Percentiles rank a stretch among this genome's conserved stretches.
phyloP scores from a whole-genome alignment of 495 filamentous ascomycete genomes.

The Podospora anserina region DNA sequence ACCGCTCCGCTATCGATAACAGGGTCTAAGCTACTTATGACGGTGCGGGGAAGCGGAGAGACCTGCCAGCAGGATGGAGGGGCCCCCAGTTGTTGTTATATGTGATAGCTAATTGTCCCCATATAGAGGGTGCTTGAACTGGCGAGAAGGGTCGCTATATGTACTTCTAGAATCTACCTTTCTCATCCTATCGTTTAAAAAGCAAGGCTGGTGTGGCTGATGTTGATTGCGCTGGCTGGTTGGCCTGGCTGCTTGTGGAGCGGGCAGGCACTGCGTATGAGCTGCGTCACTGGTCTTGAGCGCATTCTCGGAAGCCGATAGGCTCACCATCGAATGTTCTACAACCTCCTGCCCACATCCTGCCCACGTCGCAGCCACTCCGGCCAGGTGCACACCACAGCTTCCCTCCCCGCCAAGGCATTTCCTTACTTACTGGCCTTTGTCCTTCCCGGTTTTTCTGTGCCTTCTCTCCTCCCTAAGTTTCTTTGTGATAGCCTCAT shows the following conservation, averaged over 20 bases:
- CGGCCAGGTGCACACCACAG: constrained; percentile 14
- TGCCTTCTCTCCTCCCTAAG: constrained; percentile 2
- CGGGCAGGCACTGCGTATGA: constrained; percentile 18
- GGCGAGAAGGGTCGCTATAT: not conserved
- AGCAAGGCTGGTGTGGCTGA: constrained; percentile 1
- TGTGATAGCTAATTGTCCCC: not conserved
- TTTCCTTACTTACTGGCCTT: constrained; percentile 15
- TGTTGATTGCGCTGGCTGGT: not conserved
- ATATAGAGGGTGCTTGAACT: constrained; percentile 2
- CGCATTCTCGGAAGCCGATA: constrained; percentile 24
- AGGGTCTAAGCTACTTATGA: not conserved
- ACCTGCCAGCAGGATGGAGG: not conserved
- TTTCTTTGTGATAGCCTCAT: constrained; percentile 12
- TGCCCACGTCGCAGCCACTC: not conserved
- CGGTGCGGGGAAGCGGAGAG: not conserved
- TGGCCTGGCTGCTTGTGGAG: not conserved
- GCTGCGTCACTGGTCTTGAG: constrained; percentile 29
- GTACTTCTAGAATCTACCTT: not conserved
- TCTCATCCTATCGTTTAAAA: constrained; percentile 2
- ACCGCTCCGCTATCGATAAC: not conserved
- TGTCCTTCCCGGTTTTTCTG: constrained; percentile 5
- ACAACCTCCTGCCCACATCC: constrained; percentile 21
- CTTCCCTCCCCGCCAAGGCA: constrained; percentile 21
- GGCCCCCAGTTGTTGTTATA: not conserved
- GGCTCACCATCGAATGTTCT: constrained; percentile 35